Percentiles rank a stretch among this genome's conserved stretches.
Evolutionary conservation across 73 alveolate species (phyloP).

Genomic region (Paramecium octaurelia): DNA sequence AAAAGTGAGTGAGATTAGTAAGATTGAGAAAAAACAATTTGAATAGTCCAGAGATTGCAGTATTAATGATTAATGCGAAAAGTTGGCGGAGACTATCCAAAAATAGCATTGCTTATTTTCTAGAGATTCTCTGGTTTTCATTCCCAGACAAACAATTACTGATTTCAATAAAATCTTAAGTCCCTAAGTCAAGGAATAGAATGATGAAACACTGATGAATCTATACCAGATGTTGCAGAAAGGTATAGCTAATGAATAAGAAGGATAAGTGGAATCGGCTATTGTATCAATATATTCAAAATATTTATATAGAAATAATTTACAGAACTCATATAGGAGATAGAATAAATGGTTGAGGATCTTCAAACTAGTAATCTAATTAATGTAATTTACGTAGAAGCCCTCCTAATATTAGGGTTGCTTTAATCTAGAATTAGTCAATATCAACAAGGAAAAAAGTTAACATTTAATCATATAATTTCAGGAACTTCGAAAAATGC

Average conservation of each 20-base stretch:
- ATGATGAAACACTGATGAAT: neutral
- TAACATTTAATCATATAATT: neutral
- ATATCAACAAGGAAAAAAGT: neutral
- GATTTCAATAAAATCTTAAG: slow-evolving; percentile 8
- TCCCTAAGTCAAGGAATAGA: neutral
- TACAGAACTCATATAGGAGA: neutral
- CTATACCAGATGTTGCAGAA: neutral
- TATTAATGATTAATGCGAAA: neutral
- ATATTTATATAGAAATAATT: neutral
- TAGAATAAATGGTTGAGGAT: neutral
- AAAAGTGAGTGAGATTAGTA: neutral
- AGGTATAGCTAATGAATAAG: neutral
- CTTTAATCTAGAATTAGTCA: slow-evolving; percentile 9
- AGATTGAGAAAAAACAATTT: neutral
- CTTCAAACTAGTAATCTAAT: neutral
- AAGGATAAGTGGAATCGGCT: neutral
- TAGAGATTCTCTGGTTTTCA: neutral
- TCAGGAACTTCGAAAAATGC: slow-evolving; percentile 9
- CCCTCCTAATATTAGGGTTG: neutral
- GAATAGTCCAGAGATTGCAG: neutral
- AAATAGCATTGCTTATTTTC: neutral
- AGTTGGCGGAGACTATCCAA: neutral
- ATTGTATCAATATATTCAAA: neutral
- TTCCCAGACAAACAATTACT: neutral
- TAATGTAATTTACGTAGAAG: slow-evolving; percentile 33